These are phyloP conservation scores for Cantharellus anzutake DNA, from an alignment of 768 basidiomycete species.

Conservation along the genomic window DNA sequence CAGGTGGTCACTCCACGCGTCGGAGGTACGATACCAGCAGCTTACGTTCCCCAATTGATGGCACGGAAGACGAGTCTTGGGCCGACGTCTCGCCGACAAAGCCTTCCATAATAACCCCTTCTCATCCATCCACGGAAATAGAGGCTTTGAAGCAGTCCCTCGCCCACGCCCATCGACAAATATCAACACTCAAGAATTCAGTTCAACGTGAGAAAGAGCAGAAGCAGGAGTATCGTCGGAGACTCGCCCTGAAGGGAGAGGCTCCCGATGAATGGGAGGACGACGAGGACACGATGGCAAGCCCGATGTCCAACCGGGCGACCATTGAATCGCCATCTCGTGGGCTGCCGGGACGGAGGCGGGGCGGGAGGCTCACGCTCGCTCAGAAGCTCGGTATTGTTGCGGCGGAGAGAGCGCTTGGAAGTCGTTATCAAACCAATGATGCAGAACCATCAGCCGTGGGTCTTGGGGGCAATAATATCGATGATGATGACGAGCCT, in stretches of 20 bases:
- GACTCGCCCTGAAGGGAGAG: conserved; percentile 28
- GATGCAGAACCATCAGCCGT: neutral
- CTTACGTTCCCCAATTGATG: conserved; percentile 13
- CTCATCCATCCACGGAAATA: conserved; percentile 62
- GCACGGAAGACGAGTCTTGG: conserved; percentile 8
- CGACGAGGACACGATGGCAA: conserved; percentile 24
- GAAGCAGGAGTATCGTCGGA: conserved; percentile 44
- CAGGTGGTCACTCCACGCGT: conserved; percentile 2
- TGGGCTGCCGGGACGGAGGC: conserved; percentile 32
- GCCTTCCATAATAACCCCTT: conserved; percentile 20
- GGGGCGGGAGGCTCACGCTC: conserved; percentile 26
- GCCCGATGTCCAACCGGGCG: conserved; percentile 15
- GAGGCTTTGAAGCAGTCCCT: conserved; percentile 64
- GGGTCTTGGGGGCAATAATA: neutral
- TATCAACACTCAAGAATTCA: conserved; percentile 61
- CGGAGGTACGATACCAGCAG: conserved; percentile 25
- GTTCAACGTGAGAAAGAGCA: conserved; percentile 70
- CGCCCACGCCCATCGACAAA: conserved; percentile 73
- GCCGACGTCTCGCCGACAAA: conserved; percentile 8
- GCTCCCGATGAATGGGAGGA: conserved; percentile 26
- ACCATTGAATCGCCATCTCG: conserved; percentile 36
- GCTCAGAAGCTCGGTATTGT: conserved; percentile 45
- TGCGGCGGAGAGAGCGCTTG: conserved; percentile 14
- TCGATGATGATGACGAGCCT: conserved; percentile 7
- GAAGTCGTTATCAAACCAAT: neutral